phyloP scores from a whole-genome alignment of 176 grass and related monocot genomes.

The Carex littledalei region DNA sequence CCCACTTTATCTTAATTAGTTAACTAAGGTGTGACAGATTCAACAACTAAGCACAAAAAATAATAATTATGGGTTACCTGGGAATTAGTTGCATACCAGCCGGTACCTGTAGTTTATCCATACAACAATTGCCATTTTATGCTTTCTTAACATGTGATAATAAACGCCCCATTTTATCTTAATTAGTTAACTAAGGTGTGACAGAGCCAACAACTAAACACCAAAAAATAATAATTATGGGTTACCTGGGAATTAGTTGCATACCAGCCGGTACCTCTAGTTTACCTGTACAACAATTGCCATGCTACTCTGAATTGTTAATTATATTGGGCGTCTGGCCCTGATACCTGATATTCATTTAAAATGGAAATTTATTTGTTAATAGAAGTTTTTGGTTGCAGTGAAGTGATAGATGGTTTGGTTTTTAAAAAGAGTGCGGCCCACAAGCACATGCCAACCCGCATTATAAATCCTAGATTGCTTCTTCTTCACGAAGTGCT shows the following conservation, averaged over 20 bases:
- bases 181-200: neutral
- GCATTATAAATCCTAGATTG: slow-evolving; percentile 50
- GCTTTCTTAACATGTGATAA: neutral
- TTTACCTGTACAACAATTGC: neutral
- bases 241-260: neutral
- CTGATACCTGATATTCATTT: neutral
- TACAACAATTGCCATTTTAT: neutral
- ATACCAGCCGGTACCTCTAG: neutral
- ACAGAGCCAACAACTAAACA: neutral
- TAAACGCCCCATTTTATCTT: neutral
- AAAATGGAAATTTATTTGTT: neutral
- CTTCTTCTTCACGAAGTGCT: slow-evolving; percentile 50
- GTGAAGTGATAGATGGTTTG: slow-evolving; percentile 89
- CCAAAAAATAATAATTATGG: neutral
- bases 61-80: neutral
- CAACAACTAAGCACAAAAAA: neutral
- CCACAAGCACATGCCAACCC: slow-evolving; percentile 61
- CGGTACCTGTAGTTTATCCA: neutral
- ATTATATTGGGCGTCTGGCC: neutral
- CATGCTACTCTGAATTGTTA: neutral
- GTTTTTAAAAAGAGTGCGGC: slow-evolving; percentile 88
- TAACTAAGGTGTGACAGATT: neutral
- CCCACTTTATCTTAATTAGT: neutral
- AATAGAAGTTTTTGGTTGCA: slow-evolving; percentile 24
- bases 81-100: neutral